Conservation (phyloP, 2,329 filamentous ascomycete species). For the Colletotrichum godetiae region DNA sequence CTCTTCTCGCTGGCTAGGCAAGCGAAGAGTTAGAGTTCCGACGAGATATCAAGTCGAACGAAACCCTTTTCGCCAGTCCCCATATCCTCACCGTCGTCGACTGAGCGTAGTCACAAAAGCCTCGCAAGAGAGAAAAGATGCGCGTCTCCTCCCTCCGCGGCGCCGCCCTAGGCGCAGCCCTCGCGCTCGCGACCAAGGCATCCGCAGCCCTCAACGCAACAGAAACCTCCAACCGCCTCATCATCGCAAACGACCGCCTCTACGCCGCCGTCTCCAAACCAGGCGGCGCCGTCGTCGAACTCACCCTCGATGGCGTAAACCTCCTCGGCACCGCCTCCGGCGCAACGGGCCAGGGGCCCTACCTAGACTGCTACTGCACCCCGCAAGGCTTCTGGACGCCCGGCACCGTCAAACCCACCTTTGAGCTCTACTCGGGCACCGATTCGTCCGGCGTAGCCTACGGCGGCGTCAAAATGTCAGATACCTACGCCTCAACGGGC, state of each 20-base stretch:
- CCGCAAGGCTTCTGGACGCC: constrained; percentile 67
- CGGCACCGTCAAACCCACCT: constrained; percentile 58
- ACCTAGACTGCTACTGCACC: constrained; percentile 71
- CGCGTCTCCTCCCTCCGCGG: constrained; percentile 15
- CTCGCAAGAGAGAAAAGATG: not conserved
- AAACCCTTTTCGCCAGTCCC: not conserved
- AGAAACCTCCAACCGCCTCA: constrained; percentile 46
- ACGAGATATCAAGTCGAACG: not conserved
- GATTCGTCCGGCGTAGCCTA: constrained; percentile 61
- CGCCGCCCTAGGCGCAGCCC: constrained; percentile 14
- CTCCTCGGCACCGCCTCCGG: constrained; percentile 59
- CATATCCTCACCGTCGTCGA: not conserved
- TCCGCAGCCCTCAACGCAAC: constrained; percentile 46
- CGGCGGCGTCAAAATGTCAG: constrained; percentile 66
- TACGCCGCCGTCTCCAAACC: constrained; percentile 50
- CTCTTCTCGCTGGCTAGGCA: not conserved
- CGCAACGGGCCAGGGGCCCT: constrained; percentile 60
- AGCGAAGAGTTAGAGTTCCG: not conserved
- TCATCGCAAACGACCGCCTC: constrained; percentile 52
- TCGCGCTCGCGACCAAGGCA: constrained; percentile 23
- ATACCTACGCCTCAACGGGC: constrained; percentile 65
- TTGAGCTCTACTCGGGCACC: constrained; percentile 61
- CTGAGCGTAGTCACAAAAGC: not conserved
- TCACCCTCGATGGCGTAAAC: constrained; percentile 52
- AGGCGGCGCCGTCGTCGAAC: constrained; percentile 48